Conservation (phyloP, 2,329 filamentous ascomycete species). For the Clonostachys solani region DNA sequence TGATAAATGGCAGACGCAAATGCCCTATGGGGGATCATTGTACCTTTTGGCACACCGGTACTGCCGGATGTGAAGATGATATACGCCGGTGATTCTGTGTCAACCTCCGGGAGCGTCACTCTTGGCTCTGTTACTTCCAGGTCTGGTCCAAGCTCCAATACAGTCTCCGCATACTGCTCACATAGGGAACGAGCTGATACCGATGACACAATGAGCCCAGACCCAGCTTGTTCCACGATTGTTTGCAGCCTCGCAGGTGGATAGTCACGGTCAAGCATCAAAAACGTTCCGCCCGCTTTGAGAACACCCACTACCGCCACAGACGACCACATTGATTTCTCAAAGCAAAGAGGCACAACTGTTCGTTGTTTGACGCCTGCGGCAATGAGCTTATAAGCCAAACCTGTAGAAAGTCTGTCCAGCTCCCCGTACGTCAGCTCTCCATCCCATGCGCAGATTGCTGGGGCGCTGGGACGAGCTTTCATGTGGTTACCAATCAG, state of each 20-base stretch:
- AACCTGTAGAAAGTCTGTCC: slow-evolving; percentile 2
- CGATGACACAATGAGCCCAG: slow-evolving; percentile 3
- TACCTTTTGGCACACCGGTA: slow-evolving; percentile 15
- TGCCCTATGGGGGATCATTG: slow-evolving; percentile 9
- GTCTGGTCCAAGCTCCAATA: neutral
- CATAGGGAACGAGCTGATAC: slow-evolving; percentile 2
- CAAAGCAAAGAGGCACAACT: slow-evolving; percentile 10
- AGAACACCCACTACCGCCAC: slow-evolving; percentile 16
- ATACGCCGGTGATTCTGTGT: slow-evolving; percentile 3
- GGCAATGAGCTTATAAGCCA: slow-evolving; percentile 4
- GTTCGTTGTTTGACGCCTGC: slow-evolving; percentile 1
- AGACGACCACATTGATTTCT: slow-evolving; percentile 12
- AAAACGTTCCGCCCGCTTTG: slow-evolving; percentile 15
- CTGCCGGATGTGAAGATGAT: slow-evolving; percentile 16
- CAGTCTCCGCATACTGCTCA: no score
- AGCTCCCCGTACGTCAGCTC: slow-evolving; percentile 34
- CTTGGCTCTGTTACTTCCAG: neutral
- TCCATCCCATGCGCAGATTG: slow-evolving; percentile 39
- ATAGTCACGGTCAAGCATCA: slow-evolving; percentile 13
- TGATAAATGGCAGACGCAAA: slow-evolving; percentile 4
- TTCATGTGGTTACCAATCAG: neutral
- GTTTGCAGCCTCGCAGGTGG: slow-evolving; percentile 9
- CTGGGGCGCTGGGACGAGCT: slow-evolving; percentile 18
- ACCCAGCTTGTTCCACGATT: neutral
- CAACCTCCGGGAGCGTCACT: neutral